These are phyloP conservation scores for Corylus avellana DNA, from an alignment of 306 rosid species.

Conservation along the genomic window DNA sequence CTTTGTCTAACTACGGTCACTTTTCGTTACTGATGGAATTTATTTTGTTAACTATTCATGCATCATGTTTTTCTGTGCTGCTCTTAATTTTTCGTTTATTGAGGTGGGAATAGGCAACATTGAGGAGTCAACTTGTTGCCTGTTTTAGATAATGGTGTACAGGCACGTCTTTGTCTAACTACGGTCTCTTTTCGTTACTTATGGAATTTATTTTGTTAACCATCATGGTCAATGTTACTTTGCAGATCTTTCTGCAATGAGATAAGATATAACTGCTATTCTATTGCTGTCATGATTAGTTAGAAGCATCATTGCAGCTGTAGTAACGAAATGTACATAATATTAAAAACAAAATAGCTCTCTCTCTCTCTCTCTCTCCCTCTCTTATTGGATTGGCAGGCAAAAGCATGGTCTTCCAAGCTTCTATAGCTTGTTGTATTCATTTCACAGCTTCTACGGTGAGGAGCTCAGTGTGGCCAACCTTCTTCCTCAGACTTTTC, in stretches of 20 bases:
- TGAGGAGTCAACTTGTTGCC: not conserved
- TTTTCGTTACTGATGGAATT: not conserved
- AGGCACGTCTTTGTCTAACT: not conserved
- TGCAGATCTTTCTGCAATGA: not conserved
- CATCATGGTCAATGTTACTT: not conserved
- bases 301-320: not conserved
- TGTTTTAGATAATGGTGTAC: not conserved
- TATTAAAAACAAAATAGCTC: no score
- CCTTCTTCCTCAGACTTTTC: not conserved
- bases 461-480: not conserved
- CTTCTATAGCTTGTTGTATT: not conserved
- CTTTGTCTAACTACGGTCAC: not conserved
- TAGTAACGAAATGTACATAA: no score
- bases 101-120: not conserved
- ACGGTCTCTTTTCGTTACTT: not conserved
- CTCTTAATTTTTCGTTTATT: not conserved
- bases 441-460: not conserved
- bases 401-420: no score
- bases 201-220: not conserved
- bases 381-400: no score
- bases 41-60: not conserved
- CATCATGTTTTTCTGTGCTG: not conserved
- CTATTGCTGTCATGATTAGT: no score
- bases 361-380: no score
- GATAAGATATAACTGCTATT: not conserved